Base-by-base conservation (phyloP, 352 stramenopile species). In the Phytophthora hibernalis region DNA sequence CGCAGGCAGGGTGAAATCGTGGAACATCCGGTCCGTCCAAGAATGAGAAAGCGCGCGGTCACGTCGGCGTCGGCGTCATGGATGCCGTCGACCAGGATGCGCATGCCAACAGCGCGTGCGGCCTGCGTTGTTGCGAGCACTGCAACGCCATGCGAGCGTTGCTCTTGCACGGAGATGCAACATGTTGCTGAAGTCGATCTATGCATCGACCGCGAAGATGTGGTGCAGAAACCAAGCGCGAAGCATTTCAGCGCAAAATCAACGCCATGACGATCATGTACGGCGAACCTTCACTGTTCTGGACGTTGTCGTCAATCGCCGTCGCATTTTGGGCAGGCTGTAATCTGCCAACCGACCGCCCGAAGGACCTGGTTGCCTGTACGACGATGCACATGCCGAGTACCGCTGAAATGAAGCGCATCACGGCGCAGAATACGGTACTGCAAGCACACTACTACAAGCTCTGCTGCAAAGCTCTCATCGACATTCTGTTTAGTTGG, bases 211-310 rank as follows among this genome's bases (percentile, higher is more conserved):
- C 0, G 42, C 58, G 1, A 77, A 73, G 15, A 77, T 77, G 63
- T 72, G 68, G 59, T 55, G 64, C 0, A 70, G 63, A 13, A 73
- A 73, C 35, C 54, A 77, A 28, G 59, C 54, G 69, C 0, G 59
- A 68, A 11, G 26, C 35, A 1, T 55, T 77, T 3, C 12, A 52
- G 12, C 21, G 59, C 0, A 73, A 73, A 16, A 35, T 70, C 0
- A 48, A 70, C n/a, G 54, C 55, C 1, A 68, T 77, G 54, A 65
- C 40, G 0, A 55, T 70, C 21, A 50, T 45, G 28, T 70, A 57
- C 30, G 60, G 55, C 0, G 33, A 67, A 18, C 69, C 63, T 1
- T 77, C 69, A 0, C 21, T 77, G 0, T 77, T 77, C 22, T 77
- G 68, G 69, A 77, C 69, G 18, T 16, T 73, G 7, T 51, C 44